Evolutionary conservation across 2,329 filamentous ascomycete genomes (phyloP).

Genomic region (Daldinia eschscholtzii): DNA sequence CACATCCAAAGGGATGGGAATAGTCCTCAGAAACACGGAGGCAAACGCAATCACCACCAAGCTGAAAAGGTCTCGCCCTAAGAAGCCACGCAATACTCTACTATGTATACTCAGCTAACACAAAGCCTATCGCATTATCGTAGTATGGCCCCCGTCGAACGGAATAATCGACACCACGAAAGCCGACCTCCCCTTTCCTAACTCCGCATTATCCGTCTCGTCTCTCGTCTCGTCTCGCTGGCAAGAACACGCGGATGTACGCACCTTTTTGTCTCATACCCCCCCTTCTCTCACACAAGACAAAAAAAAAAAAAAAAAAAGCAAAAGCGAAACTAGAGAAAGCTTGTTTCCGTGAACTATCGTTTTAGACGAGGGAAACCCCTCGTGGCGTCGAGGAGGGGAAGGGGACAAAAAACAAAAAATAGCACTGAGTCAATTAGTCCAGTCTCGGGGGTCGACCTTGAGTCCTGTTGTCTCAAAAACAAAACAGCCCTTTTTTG

Average conservation of each 20-base stretch:
- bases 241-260: conserved; percentile 9
- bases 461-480: too few species aligned
- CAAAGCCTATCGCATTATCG: not conserved
- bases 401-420: not conserved
- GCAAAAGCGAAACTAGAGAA: not conserved
- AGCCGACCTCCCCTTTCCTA: not conserved
- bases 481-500: not conserved
- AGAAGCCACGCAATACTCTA: not conserved
- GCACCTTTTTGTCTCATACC: too few species aligned
- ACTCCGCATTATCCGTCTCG: conserved; percentile 5
- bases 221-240: not conserved
- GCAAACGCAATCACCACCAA: not conserved
- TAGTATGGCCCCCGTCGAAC: not conserved
- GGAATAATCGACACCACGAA: not conserved
- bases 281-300: too few species aligned
- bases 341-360: conserved; percentile 6
- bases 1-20: not conserved
- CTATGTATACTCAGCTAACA: not conserved
- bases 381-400: conserved; percentile 6
- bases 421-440: not conserved
- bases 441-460: not conserved
- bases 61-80: conserved; percentile 3
- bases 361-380: not conserved
- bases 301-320: conserved; percentile 2
- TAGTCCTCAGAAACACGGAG: not conserved